Conservation (phyloP, 2,329 filamentous ascomycete genomes). For the Madurella fahalii region DNA sequence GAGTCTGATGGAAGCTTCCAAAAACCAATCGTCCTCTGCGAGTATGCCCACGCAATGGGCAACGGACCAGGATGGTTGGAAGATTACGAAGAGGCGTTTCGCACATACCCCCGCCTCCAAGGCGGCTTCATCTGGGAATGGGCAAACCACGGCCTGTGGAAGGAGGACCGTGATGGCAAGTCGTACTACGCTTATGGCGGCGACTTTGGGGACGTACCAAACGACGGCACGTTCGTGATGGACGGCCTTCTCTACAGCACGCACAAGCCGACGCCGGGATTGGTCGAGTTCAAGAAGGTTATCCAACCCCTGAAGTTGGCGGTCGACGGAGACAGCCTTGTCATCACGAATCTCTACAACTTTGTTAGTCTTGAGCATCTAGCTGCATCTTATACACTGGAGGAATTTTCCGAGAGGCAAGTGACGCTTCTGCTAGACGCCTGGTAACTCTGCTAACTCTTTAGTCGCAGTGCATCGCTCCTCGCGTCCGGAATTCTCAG, state of each 20-base stretch:
- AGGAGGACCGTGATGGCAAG: conserved; percentile 39
- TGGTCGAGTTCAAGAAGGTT: conserved; percentile 55
- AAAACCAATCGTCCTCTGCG: conserved; percentile 58
- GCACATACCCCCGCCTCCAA: conserved; percentile 56
- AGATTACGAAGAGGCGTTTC: conserved; percentile 64
- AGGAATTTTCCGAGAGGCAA: conserved; percentile 40
- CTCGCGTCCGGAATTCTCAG: conserved; percentile 36
- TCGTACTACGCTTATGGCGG: conserved; percentile 57
- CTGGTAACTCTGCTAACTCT: background rate
- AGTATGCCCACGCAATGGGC: conserved; percentile 65
- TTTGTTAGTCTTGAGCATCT: conserved; percentile 44
- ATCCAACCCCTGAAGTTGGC: conserved; percentile 50
- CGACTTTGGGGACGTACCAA: conserved; percentile 58
- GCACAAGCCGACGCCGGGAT: conserved; percentile 53
- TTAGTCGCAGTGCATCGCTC: conserved; percentile 21
- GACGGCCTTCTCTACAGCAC: conserved; percentile 53
- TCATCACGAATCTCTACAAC: conserved; percentile 47
- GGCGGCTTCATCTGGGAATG: conserved; percentile 67
- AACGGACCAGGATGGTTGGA: conserved; percentile 67
- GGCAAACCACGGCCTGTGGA: conserved; percentile 57
- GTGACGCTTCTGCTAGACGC: conserved; percentile 15
- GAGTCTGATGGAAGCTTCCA: conserved; percentile 40
- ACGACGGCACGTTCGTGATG: conserved; percentile 60
- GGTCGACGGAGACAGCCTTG: conserved; percentile 35
- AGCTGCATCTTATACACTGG: conserved; percentile 40